Evolutionary conservation across 208 protist genomes (phyloP), one percentile per base, ranked within the genome.

Genomic region (Leishmania lainsoni): DNA sequence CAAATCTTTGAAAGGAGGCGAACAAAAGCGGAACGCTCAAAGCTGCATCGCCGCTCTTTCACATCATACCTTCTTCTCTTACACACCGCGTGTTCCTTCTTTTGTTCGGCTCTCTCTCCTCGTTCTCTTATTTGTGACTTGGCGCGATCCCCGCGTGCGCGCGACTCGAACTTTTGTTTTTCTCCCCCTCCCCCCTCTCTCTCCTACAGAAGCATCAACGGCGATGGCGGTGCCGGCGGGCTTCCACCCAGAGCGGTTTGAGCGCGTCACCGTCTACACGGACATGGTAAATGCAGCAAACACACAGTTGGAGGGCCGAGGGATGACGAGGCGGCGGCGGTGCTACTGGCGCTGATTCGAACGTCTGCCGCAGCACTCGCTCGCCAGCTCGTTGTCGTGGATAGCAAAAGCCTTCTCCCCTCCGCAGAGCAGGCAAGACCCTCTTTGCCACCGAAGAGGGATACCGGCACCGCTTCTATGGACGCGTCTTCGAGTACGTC

Each of bases 181-280:
- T 39, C 10, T 68, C 26, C 17, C 3, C 29, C 58, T 2, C 61
- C 39, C 26, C 3, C 29, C 58, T 2, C 61, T 20, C 26, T 20
- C 32, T 72, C 39, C 42, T 16, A 54, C 39, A 29, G 69, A 29
- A n/a, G 69, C 45, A 5, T 14, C 26, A 45, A 22, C 39, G 4
- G 51, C 26, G 72, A 6, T 45, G 35, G 2, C 45, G 9, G n/a
- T 71, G 58, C 2, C 29, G 35, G 39, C 14, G 17, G 49, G 61
- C 29, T 51, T 22, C 26, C 66, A 35, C 80, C 66, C 42, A 16
- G 68, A 68, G 29, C 77, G 81, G n/a, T 81, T 85, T 45, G 72
- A 81, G 54, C 76, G 81, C 22, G 54, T 81, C 45, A 85, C 81
- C 32, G 71, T 81, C 2, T 85, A 85, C 69, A 71, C 81, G n/a